Evolutionary conservation across 75 land plant genomes (phyloP).

Genomic region (Pinus taeda): DNA sequence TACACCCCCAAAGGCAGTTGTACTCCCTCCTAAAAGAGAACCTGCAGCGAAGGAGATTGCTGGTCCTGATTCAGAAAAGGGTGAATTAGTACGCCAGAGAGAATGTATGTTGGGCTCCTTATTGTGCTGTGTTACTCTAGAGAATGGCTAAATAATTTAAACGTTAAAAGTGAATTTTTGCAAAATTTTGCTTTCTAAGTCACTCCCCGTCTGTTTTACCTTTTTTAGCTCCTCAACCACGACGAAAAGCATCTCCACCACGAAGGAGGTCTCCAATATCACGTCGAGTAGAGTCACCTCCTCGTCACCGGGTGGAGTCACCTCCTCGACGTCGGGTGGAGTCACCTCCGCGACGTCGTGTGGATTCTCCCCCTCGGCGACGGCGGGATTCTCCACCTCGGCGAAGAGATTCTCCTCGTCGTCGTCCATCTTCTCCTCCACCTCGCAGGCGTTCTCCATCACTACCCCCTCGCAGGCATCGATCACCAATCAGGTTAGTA

Average conservation of each 20-base stretch:
- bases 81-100: constrained; percentile 50
- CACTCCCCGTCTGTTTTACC: not conserved
- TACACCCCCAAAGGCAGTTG: constrained; percentile 49
- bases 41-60: constrained; percentile 36
- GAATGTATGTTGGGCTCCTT: constrained; percentile 50
- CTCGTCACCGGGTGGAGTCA: constrained; percentile 44
- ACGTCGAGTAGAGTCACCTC: constrained; percentile 7
- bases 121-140: not conserved
- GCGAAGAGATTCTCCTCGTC: constrained; percentile 46
- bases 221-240: constrained; percentile 62
- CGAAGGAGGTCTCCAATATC: constrained; percentile 60
- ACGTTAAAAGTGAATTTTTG: not conserved
- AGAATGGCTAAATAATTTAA: not conserved
- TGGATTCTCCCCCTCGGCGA: constrained; percentile 56
- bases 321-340: constrained; percentile 51
- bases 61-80: constrained; percentile 56
- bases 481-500: constrained; percentile 77
- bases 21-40: constrained; percentile 58
- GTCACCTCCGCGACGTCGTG: constrained; percentile 66
- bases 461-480: constrained; percentile 48
- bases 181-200: not conserved
- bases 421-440: constrained; percentile 63
- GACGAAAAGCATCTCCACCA: constrained; percentile 53
- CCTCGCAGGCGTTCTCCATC: constrained; percentile 86
- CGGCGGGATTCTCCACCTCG: constrained; percentile 19